Evolutionary conservation across 2,329 filamentous ascomycete species (phyloP).

Genomic region (Hypoxylon sp.): DNA sequence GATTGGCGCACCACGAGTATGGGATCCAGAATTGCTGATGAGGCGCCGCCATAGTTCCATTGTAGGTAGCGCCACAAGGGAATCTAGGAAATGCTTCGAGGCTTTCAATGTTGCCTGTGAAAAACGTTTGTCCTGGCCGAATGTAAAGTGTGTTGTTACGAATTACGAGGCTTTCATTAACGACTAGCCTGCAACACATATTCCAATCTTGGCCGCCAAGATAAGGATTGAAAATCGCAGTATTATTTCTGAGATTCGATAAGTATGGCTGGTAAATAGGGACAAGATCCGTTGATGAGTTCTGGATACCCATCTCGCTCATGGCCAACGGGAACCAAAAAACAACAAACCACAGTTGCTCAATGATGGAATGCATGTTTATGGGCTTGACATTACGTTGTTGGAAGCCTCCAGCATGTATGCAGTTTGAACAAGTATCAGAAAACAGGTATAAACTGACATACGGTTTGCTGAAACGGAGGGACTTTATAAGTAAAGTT

Average conservation of each 20-base stretch:
- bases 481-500: no score
- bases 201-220: constrained; percentile 32
- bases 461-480: not conserved
- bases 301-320: not conserved
- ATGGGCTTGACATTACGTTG: not conserved
- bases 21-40: constrained; percentile 30
- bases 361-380: not conserved
- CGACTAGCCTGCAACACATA: constrained; percentile 30
- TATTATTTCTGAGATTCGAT: constrained; percentile 8
- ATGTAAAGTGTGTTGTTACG: constrained; percentile 29
- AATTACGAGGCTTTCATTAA: constrained; percentile 33
- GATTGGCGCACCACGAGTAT: constrained; percentile 28
- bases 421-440: not conserved
- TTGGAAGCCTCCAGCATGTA: not conserved
- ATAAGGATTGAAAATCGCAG: constrained; percentile 21
- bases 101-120: constrained; percentile 18
- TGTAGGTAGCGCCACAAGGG: constrained; percentile 30
- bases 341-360: not conserved
- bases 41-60: constrained; percentile 22
- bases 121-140: constrained; percentile 27
- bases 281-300: constrained; percentile 27
- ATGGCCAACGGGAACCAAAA: not conserved
- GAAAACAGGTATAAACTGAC: no score
- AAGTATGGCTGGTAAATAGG: constrained; percentile 24
- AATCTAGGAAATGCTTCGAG: constrained; percentile 30